Percentiles rank a stretch among this genome's conserved stretches.
Conservation (phyloP, 495 filamentous ascomycete species). For the Delitschia confertaspora region DNA sequence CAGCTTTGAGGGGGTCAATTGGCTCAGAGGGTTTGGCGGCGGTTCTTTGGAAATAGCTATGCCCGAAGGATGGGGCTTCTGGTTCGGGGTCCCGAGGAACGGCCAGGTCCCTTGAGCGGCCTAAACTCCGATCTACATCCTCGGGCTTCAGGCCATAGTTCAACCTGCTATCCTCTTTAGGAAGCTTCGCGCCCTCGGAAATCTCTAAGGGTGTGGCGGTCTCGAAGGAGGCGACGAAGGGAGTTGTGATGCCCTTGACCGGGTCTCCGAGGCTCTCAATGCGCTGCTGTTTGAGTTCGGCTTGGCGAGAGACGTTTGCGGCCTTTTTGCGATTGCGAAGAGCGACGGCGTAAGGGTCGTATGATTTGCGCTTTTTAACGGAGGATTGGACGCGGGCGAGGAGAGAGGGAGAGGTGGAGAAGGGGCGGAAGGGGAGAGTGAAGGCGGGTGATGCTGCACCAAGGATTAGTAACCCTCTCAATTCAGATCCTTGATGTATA, state of each 20-base stretch:
- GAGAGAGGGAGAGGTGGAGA: constrained; percentile 36
- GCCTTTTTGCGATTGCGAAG: constrained; percentile 70
- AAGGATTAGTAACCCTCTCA: too few species aligned
- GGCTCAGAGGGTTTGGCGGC: neutral
- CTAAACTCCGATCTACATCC: constrained; percentile 56
- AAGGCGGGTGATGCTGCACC: constrained; percentile 11
- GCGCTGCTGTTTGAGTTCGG: constrained; percentile 53
- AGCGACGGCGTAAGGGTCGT: constrained; percentile 59
- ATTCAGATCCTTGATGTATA: neutral
- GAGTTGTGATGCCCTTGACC: constrained; percentile 63
- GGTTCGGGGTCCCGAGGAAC: constrained; percentile 39
- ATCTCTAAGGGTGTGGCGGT: constrained; percentile 38
- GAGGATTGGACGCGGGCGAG: constrained; percentile 13
- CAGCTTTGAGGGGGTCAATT: constrained; percentile 13
- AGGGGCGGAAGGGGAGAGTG: constrained; percentile 37
- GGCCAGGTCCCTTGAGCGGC: constrained; percentile 54
- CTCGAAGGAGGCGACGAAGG: constrained; percentile 78
- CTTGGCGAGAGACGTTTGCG: constrained; percentile 65
- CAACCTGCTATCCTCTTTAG: constrained; percentile 39
- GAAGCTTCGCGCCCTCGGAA: constrained; percentile 10
- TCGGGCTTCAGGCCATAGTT: constrained; percentile 64
- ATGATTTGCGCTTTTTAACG: constrained; percentile 39
- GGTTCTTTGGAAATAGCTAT: neutral
- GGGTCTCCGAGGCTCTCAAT: constrained; percentile 60
- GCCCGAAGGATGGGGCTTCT: neutral